Conservation (phyloP, 345 rosid species). For the Mangifera indica region DNA sequence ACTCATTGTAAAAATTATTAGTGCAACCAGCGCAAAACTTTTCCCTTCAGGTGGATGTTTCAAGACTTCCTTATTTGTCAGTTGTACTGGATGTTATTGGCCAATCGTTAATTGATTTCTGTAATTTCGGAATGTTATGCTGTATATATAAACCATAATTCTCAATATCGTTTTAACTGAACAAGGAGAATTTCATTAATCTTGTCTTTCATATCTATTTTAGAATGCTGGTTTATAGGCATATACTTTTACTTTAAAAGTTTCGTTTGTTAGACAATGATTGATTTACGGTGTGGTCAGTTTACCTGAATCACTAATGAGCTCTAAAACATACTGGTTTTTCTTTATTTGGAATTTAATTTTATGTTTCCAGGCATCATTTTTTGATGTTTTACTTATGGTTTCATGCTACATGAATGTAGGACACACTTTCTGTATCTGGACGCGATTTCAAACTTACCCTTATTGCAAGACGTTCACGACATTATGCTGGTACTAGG, state of each 20-base stretch:
- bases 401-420: constrained; percentile 29
- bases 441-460: constrained; percentile 81
- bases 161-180: neutral
- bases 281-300: neutral
- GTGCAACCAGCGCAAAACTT: neutral
- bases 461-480: constrained; percentile 95
- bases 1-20: neutral
- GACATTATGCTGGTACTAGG: constrained; percentile 98
- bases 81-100: neutral
- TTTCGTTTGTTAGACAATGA: neutral
- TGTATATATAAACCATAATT: neutral
- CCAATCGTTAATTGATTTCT: neutral
- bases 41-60: neutral
- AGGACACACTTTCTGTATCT: constrained; percentile 70
- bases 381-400: constrained; percentile 21
- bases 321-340: neutral
- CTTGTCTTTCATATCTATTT: neutral
- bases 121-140: neutral
- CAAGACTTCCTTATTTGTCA: neutral
- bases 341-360: neutral
- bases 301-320: neutral
- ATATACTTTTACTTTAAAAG: neutral
- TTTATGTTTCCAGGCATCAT: constrained; percentile 1
- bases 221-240: constrained; percentile 3
- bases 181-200: neutral